Evolutionary conservation across 2,329 filamentous ascomycete species (phyloP), one percentile per base, ranked within the genome.

Genomic region (Claviceps pazoutovae): DNA sequence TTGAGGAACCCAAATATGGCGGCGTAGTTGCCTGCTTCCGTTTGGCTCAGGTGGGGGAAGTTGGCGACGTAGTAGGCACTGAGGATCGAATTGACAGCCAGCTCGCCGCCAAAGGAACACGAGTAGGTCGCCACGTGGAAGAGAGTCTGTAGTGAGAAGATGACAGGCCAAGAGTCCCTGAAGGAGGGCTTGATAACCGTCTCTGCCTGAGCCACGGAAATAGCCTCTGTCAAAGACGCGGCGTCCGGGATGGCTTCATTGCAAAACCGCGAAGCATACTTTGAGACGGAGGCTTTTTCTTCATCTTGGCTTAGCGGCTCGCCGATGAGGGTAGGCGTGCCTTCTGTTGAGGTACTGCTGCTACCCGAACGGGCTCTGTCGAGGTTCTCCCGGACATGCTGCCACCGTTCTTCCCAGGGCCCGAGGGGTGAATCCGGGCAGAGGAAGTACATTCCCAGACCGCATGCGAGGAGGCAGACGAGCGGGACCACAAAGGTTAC

Each of bases 401-500:
- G 69, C 49, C 80, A 74, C 34, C 88, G 80, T 41, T 91, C 83
- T 6, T 78, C 77, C 89, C 89, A 95, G 57, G 80, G 82, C 37
- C 90, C 89, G 0, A 80, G 85, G 0, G 89, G 89, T 0, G 87
- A 90, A 62, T 96, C 89, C 1, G 86, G 80, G 61, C 86, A 90
- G 14, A 87, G 69, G 23, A 88, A 62, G 3, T 94, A 66, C 69
- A 95, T 83, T 16, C 73, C 69, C n/a, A 86, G 60, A 13, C 82
- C 86, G 6, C 82, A 79, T 23, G 67, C 61, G 13, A 83, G 73
- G 64, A 91, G 84, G 57, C 91, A 76, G 58, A 90, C 78, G 54
- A 93, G 85, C 0, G 89, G 89, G 5, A 94, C 84, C 55, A 95
- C 72, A 64, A 94, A 95, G 2, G 88, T 78, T 1, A 95, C 79